Evolutionary conservation across 1,284 basidiomycete genomes (phyloP).

Genomic region (Puccinia triticina): DNA sequence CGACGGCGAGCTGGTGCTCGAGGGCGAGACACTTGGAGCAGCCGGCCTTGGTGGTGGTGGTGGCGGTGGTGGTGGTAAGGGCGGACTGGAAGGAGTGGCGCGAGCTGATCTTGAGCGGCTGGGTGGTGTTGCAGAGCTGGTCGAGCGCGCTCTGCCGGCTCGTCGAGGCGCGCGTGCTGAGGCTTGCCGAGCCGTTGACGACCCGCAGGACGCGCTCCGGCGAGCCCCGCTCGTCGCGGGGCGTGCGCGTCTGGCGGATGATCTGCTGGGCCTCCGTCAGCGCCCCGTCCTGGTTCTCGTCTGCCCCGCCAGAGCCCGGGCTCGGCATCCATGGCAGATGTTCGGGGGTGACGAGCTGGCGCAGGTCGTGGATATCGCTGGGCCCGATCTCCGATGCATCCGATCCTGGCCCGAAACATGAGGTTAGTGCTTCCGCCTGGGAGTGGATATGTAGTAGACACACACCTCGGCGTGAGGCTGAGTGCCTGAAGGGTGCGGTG

Average conservation of each 20-base stretch:
- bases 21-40: constrained; percentile 32
- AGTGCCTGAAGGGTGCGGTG: constrained; percentile 36
- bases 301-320: background rate
- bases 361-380: background rate
- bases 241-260: background rate
- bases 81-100: background rate
- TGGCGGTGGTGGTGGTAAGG: too few relatives aligned
- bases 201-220: constrained; percentile 30
- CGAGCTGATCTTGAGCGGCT: background rate
- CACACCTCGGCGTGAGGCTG: constrained; percentile 31
- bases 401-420: constrained; percentile 1
- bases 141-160: constrained; percentile 1
- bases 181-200: constrained; percentile 31
- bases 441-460: too few relatives aligned
- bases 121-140: background rate
- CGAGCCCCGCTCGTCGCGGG: constrained; percentile 3
- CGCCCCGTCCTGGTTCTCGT: background rate
- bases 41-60: background rate
- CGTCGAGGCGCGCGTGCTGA: constrained; percentile 19
- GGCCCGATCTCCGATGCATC: constrained; percentile 37
- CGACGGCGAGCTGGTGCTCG: background rate
- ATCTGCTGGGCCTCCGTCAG: constrained; percentile 18
- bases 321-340: constrained; percentile 38
- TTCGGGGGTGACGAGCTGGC: background rate
- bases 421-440: too few relatives aligned